phyloP scores from a whole-genome alignment of 2,329 filamentous ascomycete species.

The Fusarium sp. region DNA sequence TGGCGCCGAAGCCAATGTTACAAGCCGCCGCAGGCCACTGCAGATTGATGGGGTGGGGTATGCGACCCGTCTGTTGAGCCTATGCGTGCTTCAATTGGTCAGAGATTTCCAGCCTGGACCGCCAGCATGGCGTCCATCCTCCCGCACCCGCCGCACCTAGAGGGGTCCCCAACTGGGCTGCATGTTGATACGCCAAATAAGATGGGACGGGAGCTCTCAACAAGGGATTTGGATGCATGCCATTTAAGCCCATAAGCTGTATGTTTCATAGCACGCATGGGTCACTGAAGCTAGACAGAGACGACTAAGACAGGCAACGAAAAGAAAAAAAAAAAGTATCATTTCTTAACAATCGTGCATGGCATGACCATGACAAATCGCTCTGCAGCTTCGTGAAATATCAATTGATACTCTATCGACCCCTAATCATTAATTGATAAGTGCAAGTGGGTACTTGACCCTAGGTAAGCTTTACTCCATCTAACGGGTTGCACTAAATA shows the following conservation, averaged over 20 bases:
- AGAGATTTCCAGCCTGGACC: conserved; percentile 8
- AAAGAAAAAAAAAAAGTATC: no score
- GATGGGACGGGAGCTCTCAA: conserved; percentile 37
- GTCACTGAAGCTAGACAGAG: not conserved
- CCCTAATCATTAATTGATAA: not conserved
- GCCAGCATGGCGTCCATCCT: conserved; percentile 37
- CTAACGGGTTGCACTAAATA: conserved; percentile 1
- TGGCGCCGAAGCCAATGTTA: conserved; percentile 24
- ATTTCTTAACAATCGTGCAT: no score
- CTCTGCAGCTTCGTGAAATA: not conserved
- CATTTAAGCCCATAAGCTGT: not conserved
- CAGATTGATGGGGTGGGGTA: conserved; percentile 32
- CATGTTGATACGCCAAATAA: conserved; percentile 30
- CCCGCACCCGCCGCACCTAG: conserved; percentile 25
- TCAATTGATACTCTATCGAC: not conserved
- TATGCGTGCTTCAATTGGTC: conserved; percentile 29
- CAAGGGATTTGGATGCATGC: conserved; percentile 19
- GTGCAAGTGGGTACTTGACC: not conserved
- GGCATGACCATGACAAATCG: no score
- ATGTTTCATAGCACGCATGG: conserved; percentile 3
- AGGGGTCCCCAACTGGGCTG: conserved; percentile 13
- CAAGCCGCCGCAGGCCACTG: conserved; percentile 20
- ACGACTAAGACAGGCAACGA: not conserved
- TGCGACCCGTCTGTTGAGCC: not conserved
- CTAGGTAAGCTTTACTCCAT: not conserved